Base-by-base conservation (phyloP, 1,284 basidiomycete species). In the Ustilago shanxiensis region DNA sequence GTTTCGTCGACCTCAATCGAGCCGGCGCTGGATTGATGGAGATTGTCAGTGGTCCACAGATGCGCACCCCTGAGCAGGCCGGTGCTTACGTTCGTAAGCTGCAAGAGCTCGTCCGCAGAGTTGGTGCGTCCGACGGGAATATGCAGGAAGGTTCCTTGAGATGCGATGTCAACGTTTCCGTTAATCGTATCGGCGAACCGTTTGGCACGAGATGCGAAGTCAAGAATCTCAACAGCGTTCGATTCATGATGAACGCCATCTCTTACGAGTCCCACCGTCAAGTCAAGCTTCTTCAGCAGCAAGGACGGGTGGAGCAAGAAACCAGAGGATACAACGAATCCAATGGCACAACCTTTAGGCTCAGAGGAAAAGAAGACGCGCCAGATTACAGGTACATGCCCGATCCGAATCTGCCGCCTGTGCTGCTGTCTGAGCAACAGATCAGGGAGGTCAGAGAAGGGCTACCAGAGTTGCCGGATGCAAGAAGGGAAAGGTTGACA, bases 321-420 rank as follows among this genome's bases (percentile, higher is more conserved):
- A 99, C 97, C 1, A 90, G 95, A 29, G 94, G 94, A 0, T 95
- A 95, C 82, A 91, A 98, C 85, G 94, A 95, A 85, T 88, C 91
- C 60, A 91, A 89, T 2, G 92, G 92, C 13, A 89, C 92, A 82
- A 99, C 97, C 0, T 95, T 91, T 87, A 89, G 88, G 22, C 87
- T 98, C 66, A 90, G 97, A 47, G 91, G 90, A 52, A 99, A 99
- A 86, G 96, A 98, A 83, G 93, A 95, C 80, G 92, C 94, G 0
- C 93, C 93, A 5, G 96, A 99, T 85, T 99, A 99, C 86, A 90
- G 96, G 8, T 99, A 98, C 87, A 95, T 99, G 94, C 97, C 97
- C 0, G 97, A 99, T 85, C 92, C 94, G 0, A 98, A 99, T 83
- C 87, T 99, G 0, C 94, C 94, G 0, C 90, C 92, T 0, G 53